These are phyloP conservation scores for Monosporascus sp. DNA, from an alignment of 2,329 filamentous ascomycete species.

Conservation along the genomic window DNA sequence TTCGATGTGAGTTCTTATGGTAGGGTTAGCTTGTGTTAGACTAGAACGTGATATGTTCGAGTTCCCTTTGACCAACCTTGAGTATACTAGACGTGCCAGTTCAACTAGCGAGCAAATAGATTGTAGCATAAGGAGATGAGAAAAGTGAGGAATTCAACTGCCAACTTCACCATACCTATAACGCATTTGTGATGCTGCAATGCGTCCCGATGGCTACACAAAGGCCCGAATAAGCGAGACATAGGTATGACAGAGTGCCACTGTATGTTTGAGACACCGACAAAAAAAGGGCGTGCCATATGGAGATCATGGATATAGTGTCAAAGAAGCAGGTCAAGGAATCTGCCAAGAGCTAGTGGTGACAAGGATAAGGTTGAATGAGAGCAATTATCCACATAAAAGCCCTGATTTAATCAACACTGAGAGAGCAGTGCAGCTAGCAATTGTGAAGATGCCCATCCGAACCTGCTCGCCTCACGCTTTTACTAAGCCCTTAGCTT, in stretches of 20 bases:
- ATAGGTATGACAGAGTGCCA: constrained; percentile 4
- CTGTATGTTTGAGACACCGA: neutral
- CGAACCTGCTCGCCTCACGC: neutral
- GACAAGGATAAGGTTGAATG: neutral
- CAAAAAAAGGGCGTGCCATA: neutral
- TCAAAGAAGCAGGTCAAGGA: neutral
- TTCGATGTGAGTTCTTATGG: neutral
- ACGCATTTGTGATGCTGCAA: neutral
- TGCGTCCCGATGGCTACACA: neutral
- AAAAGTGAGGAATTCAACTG: neutral
- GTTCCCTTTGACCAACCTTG: neutral
- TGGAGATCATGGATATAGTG: neutral
- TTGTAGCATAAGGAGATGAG: neutral
- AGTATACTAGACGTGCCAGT: neutral
- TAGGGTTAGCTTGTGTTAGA: neutral
- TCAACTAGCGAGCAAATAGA: neutral
- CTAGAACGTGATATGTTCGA: neutral
- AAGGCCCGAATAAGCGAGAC: constrained; percentile 3
- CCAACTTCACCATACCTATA: neutral
- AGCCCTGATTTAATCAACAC: neutral
- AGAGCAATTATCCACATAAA: neutral
- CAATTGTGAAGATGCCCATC: neutral
- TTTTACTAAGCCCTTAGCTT: no score
- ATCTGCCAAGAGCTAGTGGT: neutral
- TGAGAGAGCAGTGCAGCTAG: neutral